Percentiles rank a stretch among this genome's conserved stretches.
These are phyloP conservation scores for Holtermannia corniformis DNA, from an alignment of 768 basidiomycete genomes.

Conservation along the genomic window DNA sequence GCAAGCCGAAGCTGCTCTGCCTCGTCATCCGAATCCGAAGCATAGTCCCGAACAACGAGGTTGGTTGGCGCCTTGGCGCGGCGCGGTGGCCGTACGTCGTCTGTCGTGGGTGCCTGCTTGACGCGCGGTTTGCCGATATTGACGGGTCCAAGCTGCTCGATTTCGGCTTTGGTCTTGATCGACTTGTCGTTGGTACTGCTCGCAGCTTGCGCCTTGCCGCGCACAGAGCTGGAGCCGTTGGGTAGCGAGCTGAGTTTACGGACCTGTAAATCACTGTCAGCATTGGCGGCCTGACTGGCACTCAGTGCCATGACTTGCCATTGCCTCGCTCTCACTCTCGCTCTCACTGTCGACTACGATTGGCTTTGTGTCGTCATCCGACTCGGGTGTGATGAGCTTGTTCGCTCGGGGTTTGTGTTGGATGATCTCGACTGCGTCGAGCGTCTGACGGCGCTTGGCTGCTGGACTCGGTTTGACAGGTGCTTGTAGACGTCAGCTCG, in stretches of 20 bases:
- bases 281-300: too few species aligned
- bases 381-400: slow-evolving; percentile 8
- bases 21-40: slow-evolving; percentile 31
- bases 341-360: slow-evolving; percentile 9
- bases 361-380: slow-evolving; percentile 10
- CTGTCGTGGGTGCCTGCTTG: not conserved
- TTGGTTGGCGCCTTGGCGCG: not conserved
- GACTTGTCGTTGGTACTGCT: not conserved
- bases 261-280: too few species aligned
- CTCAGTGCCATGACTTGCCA: not conserved
- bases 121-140: not conserved
- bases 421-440: too few species aligned
- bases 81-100: not conserved
- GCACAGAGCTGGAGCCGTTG: too few species aligned
- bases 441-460: not conserved
- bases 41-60: slow-evolving; percentile 13
- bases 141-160: not conserved
- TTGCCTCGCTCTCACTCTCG: slow-evolving; percentile 8
- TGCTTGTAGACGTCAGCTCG: not conserved
- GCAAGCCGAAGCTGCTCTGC: slow-evolving; percentile 20
- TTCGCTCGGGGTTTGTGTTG: not conserved
- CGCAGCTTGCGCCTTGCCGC: not conserved
- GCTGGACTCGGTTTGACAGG: not conserved
- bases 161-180: not conserved
- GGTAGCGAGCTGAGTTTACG: too few species aligned